Conservation (phyloP, 768 basidiomycete genomes). For the Termitomyces sp. region DNA sequence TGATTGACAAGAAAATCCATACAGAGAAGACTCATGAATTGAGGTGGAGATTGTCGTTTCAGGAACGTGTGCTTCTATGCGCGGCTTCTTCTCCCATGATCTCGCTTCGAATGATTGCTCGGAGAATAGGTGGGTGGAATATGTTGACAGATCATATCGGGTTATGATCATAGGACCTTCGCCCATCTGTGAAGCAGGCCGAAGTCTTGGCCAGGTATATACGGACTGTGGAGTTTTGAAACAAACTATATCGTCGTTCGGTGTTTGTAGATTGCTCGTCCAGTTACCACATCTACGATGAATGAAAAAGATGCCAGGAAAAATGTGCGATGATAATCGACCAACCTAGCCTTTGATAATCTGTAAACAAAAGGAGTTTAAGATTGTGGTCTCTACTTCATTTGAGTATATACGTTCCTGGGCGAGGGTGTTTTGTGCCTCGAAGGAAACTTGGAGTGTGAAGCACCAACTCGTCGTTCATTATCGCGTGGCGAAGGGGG, state of each 20-base stretch:
- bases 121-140: not conserved
- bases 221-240: conserved; percentile 39
- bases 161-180: conserved; percentile 34
- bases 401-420: not conserved
- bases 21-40: not conserved
- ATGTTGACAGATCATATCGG: not conserved
- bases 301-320: not conserved
- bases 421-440: not conserved
- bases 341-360: not conserved
- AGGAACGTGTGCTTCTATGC: not conserved
- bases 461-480: not conserved
- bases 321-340: not conserved
- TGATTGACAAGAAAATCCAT: not conserved
- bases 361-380: not conserved
- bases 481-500: not conserved
- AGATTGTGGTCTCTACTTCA: not conserved
- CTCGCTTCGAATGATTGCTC: not conserved
- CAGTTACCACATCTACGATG: not conserved
- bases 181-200: conserved; percentile 37
- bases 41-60: not conserved
- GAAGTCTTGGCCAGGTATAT: conserved; percentile 43
- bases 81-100: not conserved
- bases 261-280: not conserved
- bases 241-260: not conserved
- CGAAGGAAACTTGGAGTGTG: not conserved